Percentiles rank a stretch among this genome's conserved stretches.
Conservation (phyloP, 306 rosid species). For the Luffa acutangula region DNA sequence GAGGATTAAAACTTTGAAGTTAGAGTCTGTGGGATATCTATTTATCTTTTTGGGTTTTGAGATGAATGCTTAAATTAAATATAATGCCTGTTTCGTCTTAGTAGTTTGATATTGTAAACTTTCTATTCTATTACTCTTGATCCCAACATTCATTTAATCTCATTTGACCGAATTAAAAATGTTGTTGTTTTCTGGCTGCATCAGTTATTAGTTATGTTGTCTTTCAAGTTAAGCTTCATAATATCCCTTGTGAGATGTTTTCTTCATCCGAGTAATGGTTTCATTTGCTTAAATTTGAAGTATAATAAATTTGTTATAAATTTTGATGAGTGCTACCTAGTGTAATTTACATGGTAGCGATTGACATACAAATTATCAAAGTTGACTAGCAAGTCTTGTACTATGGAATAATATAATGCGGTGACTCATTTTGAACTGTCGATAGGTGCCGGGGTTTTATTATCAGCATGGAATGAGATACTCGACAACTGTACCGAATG, state of each 20-base stretch:
- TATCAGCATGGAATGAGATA: conserved; percentile 35
- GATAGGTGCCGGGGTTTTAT: conserved; percentile 33
- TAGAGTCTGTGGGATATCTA: neutral
- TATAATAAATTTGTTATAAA: neutral
- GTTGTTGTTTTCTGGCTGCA: neutral
- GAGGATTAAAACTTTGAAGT: neutral
- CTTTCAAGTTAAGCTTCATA: neutral
- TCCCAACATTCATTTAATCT: neutral
- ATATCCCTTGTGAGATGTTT: neutral
- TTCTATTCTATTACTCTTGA: neutral
- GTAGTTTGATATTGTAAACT: neutral
- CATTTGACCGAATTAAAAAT: neutral
- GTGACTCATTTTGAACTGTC: conserved; percentile 8
- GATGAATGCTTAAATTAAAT: neutral
- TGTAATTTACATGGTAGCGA: neutral
- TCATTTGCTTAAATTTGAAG: neutral
- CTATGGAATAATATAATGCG: neutral
- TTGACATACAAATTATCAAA: neutral
- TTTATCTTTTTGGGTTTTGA: neutral
- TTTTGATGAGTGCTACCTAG: neutral
- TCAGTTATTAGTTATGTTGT: neutral
- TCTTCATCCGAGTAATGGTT: neutral
- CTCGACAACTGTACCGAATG: conserved; percentile 38
- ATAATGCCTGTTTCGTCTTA: neutral
- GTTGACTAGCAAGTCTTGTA: neutral